A percentile compares a stretch with the other conserved stretches of the same genome.
Conservation (phyloP, 495 filamentous ascomycete species). For the Neurospora terricola region DNA sequence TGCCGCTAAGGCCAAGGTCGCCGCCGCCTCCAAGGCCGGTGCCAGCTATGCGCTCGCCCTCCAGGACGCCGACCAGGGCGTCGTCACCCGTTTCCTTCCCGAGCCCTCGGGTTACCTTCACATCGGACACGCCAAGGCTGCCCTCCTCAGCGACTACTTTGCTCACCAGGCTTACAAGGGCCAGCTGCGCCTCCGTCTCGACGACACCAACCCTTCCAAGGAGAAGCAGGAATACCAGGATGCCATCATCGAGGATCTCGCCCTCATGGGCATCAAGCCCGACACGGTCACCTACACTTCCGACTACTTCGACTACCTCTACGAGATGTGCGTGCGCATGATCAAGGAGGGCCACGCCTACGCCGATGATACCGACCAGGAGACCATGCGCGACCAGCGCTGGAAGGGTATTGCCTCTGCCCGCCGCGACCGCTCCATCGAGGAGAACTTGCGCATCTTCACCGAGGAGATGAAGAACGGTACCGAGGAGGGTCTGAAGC, state of each 20-base stretch:
- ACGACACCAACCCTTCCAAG: slow-evolving; percentile 90
- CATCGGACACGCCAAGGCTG: slow-evolving; percentile 90
- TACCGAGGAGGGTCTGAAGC: slow-evolving; percentile 60
- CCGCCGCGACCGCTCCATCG: slow-evolving; percentile 63
- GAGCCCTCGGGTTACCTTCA: slow-evolving; percentile 95
- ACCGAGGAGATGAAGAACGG: slow-evolving; percentile 77
- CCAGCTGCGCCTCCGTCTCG: slow-evolving; percentile 72
- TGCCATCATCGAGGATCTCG: slow-evolving; percentile 76
- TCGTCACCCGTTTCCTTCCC: slow-evolving; percentile 88
- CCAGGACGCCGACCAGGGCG: slow-evolving; percentile 78
- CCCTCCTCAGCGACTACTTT: slow-evolving; percentile 88
- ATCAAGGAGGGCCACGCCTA: slow-evolving; percentile 83
- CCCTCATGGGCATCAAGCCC: slow-evolving; percentile 75
- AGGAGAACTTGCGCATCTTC: slow-evolving; percentile 71
- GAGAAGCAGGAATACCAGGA: slow-evolving; percentile 90
- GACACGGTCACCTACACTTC: slow-evolving; percentile 71
- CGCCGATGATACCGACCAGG: slow-evolving; percentile 80
- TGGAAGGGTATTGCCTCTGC: slow-evolving; percentile 65
- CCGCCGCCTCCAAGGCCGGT: slow-evolving; percentile 68
- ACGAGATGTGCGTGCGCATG: slow-evolving; percentile 64
- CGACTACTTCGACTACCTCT: slow-evolving; percentile 85
- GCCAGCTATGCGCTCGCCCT: slow-evolving; percentile 86
- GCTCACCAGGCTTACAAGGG: slow-evolving; percentile 83
- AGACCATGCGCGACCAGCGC: slow-evolving; percentile 73
- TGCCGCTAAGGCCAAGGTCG: slow-evolving; percentile 57